Evolutionary conservation across 2,329 filamentous ascomycete species (phyloP), one percentile per base, ranked within the genome.

Genomic region (Podosphaera fusca): DNA sequence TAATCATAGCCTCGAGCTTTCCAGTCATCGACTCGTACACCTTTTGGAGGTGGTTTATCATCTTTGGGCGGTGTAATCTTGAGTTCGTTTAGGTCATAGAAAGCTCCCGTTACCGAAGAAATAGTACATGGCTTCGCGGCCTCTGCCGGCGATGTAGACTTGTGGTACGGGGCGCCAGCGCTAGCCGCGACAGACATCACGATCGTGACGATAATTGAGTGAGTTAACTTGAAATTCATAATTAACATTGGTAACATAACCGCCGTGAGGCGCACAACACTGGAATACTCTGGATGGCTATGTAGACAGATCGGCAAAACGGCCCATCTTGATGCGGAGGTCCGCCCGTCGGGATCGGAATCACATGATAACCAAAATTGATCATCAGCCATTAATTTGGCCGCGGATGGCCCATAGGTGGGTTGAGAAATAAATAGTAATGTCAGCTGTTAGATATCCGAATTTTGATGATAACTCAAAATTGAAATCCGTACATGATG

Each of bases 1-100:
- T 88, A 86, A 69, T 90, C 86, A 67, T 81, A 84, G 38, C 86
- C 86, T 59, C 77, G 77, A 6, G 83, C 80, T 61, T 79, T 75
- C 72, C 76, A 78, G 65, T 74, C 82, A 59, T 78, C 73, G 57
- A 74, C 74, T 46, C 81, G 77, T 10, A 72, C 74, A 30, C 76
- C 74, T 63, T 82, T 74, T 51, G 67, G 66, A 46, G 69, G 65
- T 59, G 71, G 72, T 58, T 69, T 69, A 8, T 63, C 61, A 14
- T 64, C 63, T 51, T 61, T 58, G 2, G 60, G 59, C 9, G 61
- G 61, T 36, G 60, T 14, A 49, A 67, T 62, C n/a, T 65, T 63
- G 30, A 68, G 59, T 38, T 64, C 58, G 60, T 65, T 64, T 35
- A 68, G 57, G 56, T 68, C 67, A 56, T 66, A 68, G 59, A 68